Conservation (phyloP, 305 asterid genomes). For the Ruellia speciosa region DNA sequence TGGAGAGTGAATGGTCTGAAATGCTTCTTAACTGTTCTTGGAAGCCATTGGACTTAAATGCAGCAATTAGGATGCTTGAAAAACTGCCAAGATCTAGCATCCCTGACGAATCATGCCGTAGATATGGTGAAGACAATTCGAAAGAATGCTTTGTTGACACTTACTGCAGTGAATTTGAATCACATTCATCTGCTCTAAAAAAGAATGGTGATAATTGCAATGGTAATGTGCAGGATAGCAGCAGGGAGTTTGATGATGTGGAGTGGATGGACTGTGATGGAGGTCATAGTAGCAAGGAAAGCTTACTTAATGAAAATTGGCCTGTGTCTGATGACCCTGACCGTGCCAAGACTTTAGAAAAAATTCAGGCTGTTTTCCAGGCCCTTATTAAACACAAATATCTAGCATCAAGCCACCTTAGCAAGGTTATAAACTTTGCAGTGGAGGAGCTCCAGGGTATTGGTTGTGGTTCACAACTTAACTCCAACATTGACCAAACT, state of each 20-base stretch:
- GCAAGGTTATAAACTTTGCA: conserved; percentile 78
- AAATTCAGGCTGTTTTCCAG: conserved; percentile 52
- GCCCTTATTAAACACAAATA: conserved; percentile 59
- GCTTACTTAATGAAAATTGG: conserved; percentile 49
- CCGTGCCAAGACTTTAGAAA: conserved; percentile 72
- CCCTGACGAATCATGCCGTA: conserved; percentile 36
- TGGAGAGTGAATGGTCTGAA: conserved; percentile 80
- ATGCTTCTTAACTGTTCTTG: conserved; percentile 74
- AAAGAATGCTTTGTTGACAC: conserved; percentile 58
- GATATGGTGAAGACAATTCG: conserved; percentile 36
- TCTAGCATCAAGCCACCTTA: conserved; percentile 74
- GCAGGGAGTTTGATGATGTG: conserved; percentile 52
- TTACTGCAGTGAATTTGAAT: conserved; percentile 47
- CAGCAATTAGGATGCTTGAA: conserved; percentile 43
- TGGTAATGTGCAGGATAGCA: conserved; percentile 24
- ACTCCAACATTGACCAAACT: conserved; percentile 54
- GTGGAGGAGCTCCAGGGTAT: conserved; percentile 76
- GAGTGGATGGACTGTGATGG: conserved; percentile 88
- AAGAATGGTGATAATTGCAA: conserved; percentile 41
- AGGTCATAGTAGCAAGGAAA: conserved; percentile 42
- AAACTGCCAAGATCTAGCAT: conserved; percentile 39
- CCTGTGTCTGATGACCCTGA: conserved; percentile 77
- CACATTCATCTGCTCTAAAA: conserved; percentile 51
- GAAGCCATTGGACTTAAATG: conserved; percentile 72
- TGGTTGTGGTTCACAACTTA: conserved; percentile 63